Base-by-base conservation (phyloP, 495 filamentous ascomycete species). In the Lasiosphaeria hispida region DNA sequence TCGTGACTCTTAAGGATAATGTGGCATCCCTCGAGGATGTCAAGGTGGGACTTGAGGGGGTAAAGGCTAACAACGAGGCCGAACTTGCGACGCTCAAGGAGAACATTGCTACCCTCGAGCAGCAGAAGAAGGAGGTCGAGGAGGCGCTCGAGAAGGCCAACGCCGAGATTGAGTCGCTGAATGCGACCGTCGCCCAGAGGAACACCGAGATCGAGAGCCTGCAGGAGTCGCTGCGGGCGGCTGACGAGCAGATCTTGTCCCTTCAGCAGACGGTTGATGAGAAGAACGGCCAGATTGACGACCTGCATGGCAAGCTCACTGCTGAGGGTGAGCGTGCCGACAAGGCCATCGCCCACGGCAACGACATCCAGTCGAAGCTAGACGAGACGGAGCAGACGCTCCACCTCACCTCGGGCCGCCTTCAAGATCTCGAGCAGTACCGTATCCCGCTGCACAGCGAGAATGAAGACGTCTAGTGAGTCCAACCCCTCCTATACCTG, bases 401-500 rank as follows among this genome's bases (percentile, higher is more conserved):
- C 5, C 35, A 58, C 1, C 17, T 53, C 13, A 71, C 63, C 11
- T 59, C 42, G 14, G 54, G 45, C 10, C 64, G 59, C 43, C 65
- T 71, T 14, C 45, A 35, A n/a, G 60, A 68, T 5, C 67, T 73
- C 18, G 63, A 67, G 47, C 63, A 65, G 37, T 71, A 68, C 52
- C 63, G 67, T 18, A 60, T 71, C 36, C 43, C 56, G 35, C 61
- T 73, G 9, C 48, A 65, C 15, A 47, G 36, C 10, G 64, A 71
- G 2, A 58, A 59, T 14, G 70, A 73, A 41, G 70, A 73, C 38
- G 58, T 55, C 18, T 73, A 73, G 68, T 70, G 45, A 60, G 68
- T 63, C 2, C 5, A 33, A 10, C 14, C 6, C 43, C 48, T 8
- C 14, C 1, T 13, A 0, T 30, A 10, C 14, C 0, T 9, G n/a